Evolutionary conservation across 73 alveolate species (phyloP).

Genomic region (Tetrahymena borealis): DNA sequence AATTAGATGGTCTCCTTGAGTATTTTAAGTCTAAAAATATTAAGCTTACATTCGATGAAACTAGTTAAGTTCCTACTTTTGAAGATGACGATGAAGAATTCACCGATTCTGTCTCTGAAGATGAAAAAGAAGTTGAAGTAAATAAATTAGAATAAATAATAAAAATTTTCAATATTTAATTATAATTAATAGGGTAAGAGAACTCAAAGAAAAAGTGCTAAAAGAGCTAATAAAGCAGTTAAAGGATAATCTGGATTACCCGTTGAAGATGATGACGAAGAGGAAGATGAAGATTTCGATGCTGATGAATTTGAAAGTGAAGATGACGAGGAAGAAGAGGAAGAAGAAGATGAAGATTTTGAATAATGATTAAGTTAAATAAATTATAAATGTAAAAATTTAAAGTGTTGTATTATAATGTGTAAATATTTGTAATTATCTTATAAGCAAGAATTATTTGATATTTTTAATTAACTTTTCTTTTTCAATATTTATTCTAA

Average conservation of each 20-base stretch:
- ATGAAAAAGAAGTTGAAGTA: not conserved
- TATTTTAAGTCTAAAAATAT: constrained; percentile 73
- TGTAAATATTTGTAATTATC: not conserved
- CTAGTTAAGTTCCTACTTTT: constrained; percentile 44
- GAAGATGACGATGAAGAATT: constrained; percentile 29
- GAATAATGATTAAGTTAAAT: constrained; percentile 9
- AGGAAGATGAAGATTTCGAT: not conserved
- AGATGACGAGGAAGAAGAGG: constrained; percentile 60
- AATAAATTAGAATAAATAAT: not conserved
- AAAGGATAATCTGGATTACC: not conserved
- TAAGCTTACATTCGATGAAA: constrained; percentile 58
- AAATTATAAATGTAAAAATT: not conserved
- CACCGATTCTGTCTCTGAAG: not conserved
- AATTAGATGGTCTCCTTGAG: constrained; percentile 48
- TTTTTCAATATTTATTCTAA: too few species aligned
- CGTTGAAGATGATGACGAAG: not conserved
- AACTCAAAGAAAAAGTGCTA: not conserved
- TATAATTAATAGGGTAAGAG: not conserved
- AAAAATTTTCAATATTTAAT: not conserved
- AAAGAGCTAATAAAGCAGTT: not conserved
- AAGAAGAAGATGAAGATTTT: constrained; percentile 60
- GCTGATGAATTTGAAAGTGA: constrained; percentile 1
- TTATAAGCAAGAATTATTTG: too few species aligned
- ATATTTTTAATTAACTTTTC: too few species aligned
- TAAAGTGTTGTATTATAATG: not conserved